Conservation (phyloP, 441 rosid species). For the Pelargonium cotyledonis region DNA sequence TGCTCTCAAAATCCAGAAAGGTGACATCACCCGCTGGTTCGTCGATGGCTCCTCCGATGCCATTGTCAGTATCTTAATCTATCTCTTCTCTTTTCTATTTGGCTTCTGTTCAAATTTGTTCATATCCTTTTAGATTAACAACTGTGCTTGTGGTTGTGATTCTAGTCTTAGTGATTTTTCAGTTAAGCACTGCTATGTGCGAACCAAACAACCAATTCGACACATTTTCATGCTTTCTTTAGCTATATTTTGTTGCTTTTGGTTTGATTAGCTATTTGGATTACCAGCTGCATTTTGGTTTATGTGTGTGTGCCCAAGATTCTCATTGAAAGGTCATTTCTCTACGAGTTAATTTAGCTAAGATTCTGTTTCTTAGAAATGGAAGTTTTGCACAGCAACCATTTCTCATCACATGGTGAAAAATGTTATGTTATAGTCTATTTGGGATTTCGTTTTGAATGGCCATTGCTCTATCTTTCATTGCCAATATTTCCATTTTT, state of each 20-base stretch:
- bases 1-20: conserved; percentile 52
- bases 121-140: not conserved
- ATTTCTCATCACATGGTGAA: not conserved
- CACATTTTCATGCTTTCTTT: too few relatives aligned
- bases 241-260: not conserved
- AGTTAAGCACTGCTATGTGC: too few relatives aligned
- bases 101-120: not conserved
- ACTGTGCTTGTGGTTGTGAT: too few relatives aligned
- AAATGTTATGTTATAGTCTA: too few relatives aligned
- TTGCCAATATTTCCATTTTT: too few relatives aligned
- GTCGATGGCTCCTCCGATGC: conserved; percentile 75
- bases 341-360: not conserved
- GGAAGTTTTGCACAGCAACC: not conserved
- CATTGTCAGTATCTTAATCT: conserved; percentile 37
- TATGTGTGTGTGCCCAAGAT: not conserved
- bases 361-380: not conserved
- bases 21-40: conserved; percentile 83
- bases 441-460: too few relatives aligned
- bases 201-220: too few relatives aligned
- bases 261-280: not conserved
- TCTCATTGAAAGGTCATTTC: too few relatives aligned
- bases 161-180: too few relatives aligned
- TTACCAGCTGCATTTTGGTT: not conserved
- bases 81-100: conserved; percentile 4
- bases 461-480: too few relatives aligned